Conservation (phyloP, 768 basidiomycete species). For the Hypholoma sublateritium region DNA sequence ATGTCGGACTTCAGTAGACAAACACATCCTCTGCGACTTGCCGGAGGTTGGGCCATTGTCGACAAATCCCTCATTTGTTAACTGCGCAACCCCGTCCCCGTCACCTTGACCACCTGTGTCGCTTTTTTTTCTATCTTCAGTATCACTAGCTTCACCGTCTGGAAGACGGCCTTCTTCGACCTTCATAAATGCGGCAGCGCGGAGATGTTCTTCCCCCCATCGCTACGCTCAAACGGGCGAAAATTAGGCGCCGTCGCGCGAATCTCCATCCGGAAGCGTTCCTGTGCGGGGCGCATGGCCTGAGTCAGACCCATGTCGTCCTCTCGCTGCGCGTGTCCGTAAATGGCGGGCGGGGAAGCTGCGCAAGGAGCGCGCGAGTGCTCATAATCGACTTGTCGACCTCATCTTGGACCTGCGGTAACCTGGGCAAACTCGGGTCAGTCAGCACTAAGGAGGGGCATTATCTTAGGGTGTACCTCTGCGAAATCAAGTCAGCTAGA, state of each 20-base stretch:
- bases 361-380: constrained; percentile 31
- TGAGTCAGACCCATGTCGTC: constrained; percentile 50
- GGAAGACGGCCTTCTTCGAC: constrained; percentile 18
- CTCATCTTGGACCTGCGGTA: constrained; percentile 64
- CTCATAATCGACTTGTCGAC: constrained; percentile 44
- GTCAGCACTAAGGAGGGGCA: neutral
- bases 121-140: too few species aligned
- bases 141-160: too few species aligned
- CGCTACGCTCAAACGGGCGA: constrained; percentile 39
- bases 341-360: constrained; percentile 53
- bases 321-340: constrained; percentile 52
- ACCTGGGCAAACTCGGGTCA: too few species aligned
- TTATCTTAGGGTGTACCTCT: constrained; percentile 41
- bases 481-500: constrained; percentile 61
- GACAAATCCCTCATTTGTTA: too few species aligned
- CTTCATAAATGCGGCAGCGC: constrained; percentile 19
- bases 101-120: too few species aligned
- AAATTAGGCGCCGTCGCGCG: constrained; percentile 61
- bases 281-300: constrained; percentile 47
- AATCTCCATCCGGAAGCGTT: constrained; percentile 47
- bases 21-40: too few species aligned
- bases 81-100: too few species aligned
- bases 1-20: too few species aligned
- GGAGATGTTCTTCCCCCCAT: constrained; percentile 14
- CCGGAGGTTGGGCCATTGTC: too few species aligned